phyloP scores from a whole-genome alignment of 352 stramenopile species.

The Lagenidium sp. region DNA sequence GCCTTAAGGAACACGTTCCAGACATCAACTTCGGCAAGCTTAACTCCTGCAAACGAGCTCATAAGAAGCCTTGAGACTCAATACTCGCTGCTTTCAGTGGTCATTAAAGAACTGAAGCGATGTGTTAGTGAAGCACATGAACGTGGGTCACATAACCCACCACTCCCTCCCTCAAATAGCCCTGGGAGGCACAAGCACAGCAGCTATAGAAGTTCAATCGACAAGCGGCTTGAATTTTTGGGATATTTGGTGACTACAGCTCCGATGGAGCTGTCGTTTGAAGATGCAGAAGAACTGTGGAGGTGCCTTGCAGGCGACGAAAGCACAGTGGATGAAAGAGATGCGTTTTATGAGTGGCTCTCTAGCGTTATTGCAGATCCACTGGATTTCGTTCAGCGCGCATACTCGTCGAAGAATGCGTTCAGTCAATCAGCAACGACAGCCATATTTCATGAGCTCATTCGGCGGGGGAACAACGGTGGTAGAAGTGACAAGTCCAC shows the following conservation, averaged over 20 bases:
- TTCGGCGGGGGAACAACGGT: too few relatives aligned
- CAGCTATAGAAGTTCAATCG: slow-evolving; percentile 11
- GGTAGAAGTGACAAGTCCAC: not conserved
- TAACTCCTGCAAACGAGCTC: slow-evolving; percentile 44
- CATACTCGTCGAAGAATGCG: slow-evolving; percentile 47
- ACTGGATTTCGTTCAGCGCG: slow-evolving; percentile 61
- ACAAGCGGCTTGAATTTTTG: slow-evolving; percentile 61
- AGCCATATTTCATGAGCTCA: slow-evolving; percentile 16
- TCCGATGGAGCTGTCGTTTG: slow-evolving; percentile 54
- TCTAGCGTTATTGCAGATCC: slow-evolving; percentile 50
- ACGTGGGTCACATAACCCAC: not conserved
- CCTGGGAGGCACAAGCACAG: not conserved
- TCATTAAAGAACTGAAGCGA: slow-evolving; percentile 41
- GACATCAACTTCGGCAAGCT: slow-evolving; percentile 12
- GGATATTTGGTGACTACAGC: slow-evolving; percentile 68
- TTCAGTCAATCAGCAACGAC: slow-evolving; percentile 21
- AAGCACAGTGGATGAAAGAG: slow-evolving; percentile 22
- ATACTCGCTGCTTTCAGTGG: slow-evolving; percentile 45
- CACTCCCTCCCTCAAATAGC: not conserved
- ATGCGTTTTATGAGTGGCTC: slow-evolving; percentile 78
- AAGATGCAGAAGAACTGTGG: slow-evolving; percentile 54
- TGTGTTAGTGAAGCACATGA: slow-evolving; percentile 3
- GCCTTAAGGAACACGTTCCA: too few relatives aligned
- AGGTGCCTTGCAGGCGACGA: slow-evolving; percentile 31
- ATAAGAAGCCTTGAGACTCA: slow-evolving; percentile 60